Conservation (phyloP, 306 rosid species). For the Trichosanthes cucumerina region DNA sequence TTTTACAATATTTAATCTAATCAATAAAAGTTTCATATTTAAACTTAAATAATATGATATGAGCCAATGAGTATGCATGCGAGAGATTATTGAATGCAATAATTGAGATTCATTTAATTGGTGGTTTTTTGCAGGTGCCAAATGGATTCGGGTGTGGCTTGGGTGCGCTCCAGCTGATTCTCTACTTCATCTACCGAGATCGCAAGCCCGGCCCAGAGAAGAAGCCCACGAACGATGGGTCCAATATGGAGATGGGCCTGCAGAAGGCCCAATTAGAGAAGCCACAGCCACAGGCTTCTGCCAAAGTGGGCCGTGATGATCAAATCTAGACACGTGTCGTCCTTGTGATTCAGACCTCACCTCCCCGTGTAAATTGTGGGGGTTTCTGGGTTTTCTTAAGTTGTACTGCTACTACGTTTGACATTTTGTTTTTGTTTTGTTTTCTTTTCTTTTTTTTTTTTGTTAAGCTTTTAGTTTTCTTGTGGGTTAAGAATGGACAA, state of each 20-base stretch:
- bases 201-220: constrained; percentile 19
- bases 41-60: background rate
- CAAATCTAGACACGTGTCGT: constrained; percentile 12
- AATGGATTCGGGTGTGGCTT: constrained; percentile 67
- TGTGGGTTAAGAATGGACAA: background rate
- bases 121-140: constrained; percentile 34
- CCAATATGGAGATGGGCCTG: constrained; percentile 42
- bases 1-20: too few relatives aligned
- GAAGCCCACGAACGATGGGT: constrained; percentile 12
- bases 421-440: too few relatives aligned
- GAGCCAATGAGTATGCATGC: background rate
- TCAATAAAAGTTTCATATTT: too few relatives aligned
- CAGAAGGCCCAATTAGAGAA: constrained; percentile 29
- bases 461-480: background rate
- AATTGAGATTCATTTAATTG: background rate
- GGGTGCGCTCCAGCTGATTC: constrained; percentile 51
- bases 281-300: constrained; percentile 10
- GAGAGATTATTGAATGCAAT: background rate
- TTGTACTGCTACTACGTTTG: background rate
- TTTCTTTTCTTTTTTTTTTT: too few relatives aligned
- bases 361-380: background rate
- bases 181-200: constrained; percentile 60
- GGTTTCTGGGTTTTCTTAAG: background rate
- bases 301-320: constrained; percentile 16
- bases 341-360: background rate